These are phyloP conservation scores for Incumbomyces delicatus DNA, from an alignment of 2,329 filamentous ascomycete species.

Conservation along the genomic window DNA sequence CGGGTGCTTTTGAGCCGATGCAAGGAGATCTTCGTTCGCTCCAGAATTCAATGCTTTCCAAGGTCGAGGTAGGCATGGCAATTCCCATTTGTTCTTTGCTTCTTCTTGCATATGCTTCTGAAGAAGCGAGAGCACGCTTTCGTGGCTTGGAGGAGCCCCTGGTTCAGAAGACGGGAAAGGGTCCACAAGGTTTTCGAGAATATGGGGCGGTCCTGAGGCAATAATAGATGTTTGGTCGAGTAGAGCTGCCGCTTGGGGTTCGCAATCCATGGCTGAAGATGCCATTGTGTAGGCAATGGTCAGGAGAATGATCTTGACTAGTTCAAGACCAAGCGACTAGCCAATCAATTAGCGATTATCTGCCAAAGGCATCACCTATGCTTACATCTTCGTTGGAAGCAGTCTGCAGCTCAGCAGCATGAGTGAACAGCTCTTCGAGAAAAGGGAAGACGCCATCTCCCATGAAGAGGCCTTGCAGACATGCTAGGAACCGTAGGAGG, in stretches of 20 bases:
- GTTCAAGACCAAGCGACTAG: slow-evolving; percentile 60
- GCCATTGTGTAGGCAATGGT: slow-evolving; percentile 86
- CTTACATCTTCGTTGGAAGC: slow-evolving; percentile 84
- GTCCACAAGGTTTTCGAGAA: slow-evolving; percentile 75
- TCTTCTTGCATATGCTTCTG: slow-evolving; percentile 80
- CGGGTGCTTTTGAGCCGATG: slow-evolving; percentile 57
- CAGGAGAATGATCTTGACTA: slow-evolving; percentile 92
- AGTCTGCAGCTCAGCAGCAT: slow-evolving; percentile 87
- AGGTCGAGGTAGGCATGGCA: slow-evolving; percentile 52
- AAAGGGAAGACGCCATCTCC: slow-evolving; percentile 78
- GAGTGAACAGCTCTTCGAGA: slow-evolving; percentile 78
- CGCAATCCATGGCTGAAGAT: slow-evolving; percentile 56
- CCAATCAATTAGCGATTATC: slow-evolving; percentile 15
- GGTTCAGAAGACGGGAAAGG: slow-evolving; percentile 53
- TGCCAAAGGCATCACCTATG: slow-evolving; percentile 14
- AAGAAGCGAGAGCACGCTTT: slow-evolving; percentile 68
- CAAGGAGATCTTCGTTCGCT: slow-evolving; percentile 48
- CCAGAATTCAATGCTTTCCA: slow-evolving; percentile 37
- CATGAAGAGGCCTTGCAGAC: slow-evolving; percentile 67
- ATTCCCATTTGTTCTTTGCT: slow-evolving; percentile 62
- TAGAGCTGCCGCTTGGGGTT: slow-evolving; percentile 64
- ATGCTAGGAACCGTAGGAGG: slow-evolving; percentile 77
- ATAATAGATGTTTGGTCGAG: slow-evolving; percentile 95
- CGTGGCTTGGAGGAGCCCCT: slow-evolving; percentile 52
- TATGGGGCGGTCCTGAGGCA: slow-evolving; percentile 54